phyloP scores from a whole-genome alignment of 129 eudicot genomes.

The Chrysanthemum lavandulifolium region DNA sequence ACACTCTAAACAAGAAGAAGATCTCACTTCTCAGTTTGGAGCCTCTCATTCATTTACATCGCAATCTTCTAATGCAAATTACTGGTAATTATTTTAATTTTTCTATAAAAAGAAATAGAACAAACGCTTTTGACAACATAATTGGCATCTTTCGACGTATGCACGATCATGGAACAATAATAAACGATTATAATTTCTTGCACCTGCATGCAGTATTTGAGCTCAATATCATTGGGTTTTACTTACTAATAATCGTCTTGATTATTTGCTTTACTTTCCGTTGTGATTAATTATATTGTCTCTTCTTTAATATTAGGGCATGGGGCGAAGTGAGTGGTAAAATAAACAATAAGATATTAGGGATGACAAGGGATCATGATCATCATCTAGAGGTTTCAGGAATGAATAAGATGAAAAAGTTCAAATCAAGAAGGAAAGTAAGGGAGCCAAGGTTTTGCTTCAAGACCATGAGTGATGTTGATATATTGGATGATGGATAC shows the following conservation, averaged over 20 bases:
- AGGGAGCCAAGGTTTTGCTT: conserved; percentile 93
- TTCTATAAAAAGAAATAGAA: not conserved
- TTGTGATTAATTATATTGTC: not conserved
- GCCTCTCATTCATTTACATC: conserved; percentile 41
- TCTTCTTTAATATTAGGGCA: conserved; percentile 43
- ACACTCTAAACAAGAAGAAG: conserved; percentile 34
- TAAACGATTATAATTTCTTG: too few species aligned
- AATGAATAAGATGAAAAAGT: conserved; percentile 67
- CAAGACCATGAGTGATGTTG: conserved; percentile 89
- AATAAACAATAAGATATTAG: conserved; percentile 38
- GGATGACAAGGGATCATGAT: conserved; percentile 31
- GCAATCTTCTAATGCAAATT: conserved; percentile 50
- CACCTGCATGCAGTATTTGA: not conserved
- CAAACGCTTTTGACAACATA: not conserved
- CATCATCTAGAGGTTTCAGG: conserved; percentile 49
- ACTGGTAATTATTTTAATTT: conserved; percentile 42
- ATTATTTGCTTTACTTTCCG: not conserved
- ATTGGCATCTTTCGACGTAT: not conserved
- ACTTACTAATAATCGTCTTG: not conserved
- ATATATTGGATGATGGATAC: conserved; percentile 88
- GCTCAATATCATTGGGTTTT: not conserved
- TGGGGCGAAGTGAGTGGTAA: conserved; percentile 67
- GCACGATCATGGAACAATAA: too few species aligned
- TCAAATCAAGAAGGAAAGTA: conserved; percentile 75
- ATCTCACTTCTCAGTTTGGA: conserved; percentile 30